phyloP scores from a whole-genome alignment of 768 basidiomycete species.

The Asterophora parasitica region DNA sequence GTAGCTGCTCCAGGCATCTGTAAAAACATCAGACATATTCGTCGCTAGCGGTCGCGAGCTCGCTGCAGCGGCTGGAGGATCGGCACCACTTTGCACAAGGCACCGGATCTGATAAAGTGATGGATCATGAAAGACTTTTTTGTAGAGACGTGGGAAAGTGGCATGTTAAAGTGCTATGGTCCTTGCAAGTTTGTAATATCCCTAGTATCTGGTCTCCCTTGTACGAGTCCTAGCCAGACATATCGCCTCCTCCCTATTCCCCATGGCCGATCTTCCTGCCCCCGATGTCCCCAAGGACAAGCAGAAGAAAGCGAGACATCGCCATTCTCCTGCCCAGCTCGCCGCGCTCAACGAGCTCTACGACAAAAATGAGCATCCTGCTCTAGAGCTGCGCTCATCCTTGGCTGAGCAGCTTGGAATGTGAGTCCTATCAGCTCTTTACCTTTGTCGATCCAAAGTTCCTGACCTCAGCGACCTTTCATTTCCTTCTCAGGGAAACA shows the following conservation, averaged over 20 bases:
- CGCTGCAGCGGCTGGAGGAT: not conserved
- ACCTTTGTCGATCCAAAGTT: slow-evolving; percentile 9
- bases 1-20: no score
- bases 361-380: slow-evolving; percentile 71
- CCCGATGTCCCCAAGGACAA: slow-evolving; percentile 32
- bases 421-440: slow-evolving; percentile 39
- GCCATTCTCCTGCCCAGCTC: slow-evolving; percentile 68
- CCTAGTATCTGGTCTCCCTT: slow-evolving; percentile 13
- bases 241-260: slow-evolving; percentile 24
- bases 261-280: slow-evolving; percentile 24
- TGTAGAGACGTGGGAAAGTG: slow-evolving; percentile 24
- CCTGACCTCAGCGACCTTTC: slow-evolving; percentile 10
- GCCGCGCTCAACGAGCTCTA: slow-evolving; percentile 76
- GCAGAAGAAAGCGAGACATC: slow-evolving; percentile 75
- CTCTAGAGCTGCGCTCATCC: slow-evolving; percentile 60
- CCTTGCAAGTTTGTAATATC: slow-evolving; percentile 22
- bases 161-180: slow-evolving; percentile 18
- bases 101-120: slow-evolving; percentile 14
- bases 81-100: slow-evolving; percentile 2
- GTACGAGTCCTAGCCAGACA: slow-evolving; percentile 18
- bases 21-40: no score
- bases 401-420: slow-evolving; percentile 73
- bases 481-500: slow-evolving; percentile 52
- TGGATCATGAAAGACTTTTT: slow-evolving; percentile 18
- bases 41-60: no score